Evolutionary conservation across 805 yeast genomes (phyloP), one percentile per base, ranked within the genome.

Genomic region (Candida jianshihensis): DNA sequence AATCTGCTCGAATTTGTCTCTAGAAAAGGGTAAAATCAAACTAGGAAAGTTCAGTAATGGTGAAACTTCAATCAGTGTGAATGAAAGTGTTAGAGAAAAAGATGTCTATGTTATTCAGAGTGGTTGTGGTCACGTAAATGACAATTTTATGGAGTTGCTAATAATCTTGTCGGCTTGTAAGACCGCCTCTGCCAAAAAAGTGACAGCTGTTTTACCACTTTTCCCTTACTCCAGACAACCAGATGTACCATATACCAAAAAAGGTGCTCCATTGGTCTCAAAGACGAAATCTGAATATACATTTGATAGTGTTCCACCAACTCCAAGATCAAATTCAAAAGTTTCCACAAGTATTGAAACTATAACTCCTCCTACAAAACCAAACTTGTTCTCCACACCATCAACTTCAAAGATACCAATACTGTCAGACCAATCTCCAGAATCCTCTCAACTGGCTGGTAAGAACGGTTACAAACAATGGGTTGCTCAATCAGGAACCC

Each of bases 221-320:
- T 92, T 92, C 60, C 96, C 97, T 19, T 92, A 92, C 57, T 84
- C 95, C 3, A 73, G 99, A 53, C 99, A 92, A 60, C 95, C 96
- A 4, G 97, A 90, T 59, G 77, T 86, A 26, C 95, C 96, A 22
- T 83, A 82, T 53, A 77, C 84, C 39, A 72, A 73, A 53, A 72
- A 75, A 26, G 92, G 94, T 11, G 85, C 89, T 1, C 94, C 94
- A 8, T 63, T 68, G 31, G 57, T 68, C 13, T 53, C 66, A 3
- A 61, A 56, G 31, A 42, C 57, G 19, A 54, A 60, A 46, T 66
- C 56, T 19, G 59, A 44, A 34, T 71, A 68, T 49, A 66, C 73
- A 4, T 44, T 49, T 16, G 79, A 73, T 35, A 65, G 76, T 43
- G 68, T 64, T 4, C 78, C 78, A 6, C 64, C 66, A 10, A 68